Percentiles rank a stretch among this genome's conserved stretches.
These are phyloP conservation scores for Apostasia shenzhenica DNA, from an alignment of 106 monocot species.

Conservation along the genomic window DNA sequence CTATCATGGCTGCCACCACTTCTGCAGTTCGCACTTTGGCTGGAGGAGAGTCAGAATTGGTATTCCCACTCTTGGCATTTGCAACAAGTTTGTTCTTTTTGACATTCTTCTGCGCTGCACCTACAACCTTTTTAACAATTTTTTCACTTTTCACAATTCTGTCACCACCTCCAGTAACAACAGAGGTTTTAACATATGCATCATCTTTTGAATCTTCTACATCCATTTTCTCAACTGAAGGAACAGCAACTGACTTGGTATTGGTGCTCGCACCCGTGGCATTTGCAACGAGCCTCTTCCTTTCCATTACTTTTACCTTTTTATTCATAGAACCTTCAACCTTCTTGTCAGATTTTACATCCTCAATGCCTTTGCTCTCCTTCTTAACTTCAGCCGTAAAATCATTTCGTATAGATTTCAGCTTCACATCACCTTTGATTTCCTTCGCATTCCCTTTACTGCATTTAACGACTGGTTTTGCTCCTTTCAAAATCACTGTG, in stretches of 20 bases:
- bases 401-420: neutral
- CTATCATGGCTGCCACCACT: neutral
- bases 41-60: slow-evolving; percentile 3
- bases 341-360: neutral
- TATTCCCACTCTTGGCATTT: neutral
- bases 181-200: no score
- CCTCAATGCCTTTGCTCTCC: neutral
- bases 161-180: no score
- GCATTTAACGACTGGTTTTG: neutral
- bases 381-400: neutral
- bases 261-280: neutral
- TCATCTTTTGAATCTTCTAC: neutral
- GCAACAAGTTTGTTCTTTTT: slow-evolving; percentile 4
- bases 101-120: no score
- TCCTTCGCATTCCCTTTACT: neutral
- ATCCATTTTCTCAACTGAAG: neutral
- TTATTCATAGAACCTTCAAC: neutral
- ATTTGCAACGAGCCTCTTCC: neutral
- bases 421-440: neutral
- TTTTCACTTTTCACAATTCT: no score
- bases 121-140: neutral
- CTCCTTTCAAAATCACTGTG: neutral
- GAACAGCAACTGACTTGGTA: neutral
- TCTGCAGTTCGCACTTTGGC: neutral
- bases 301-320: neutral